Evolutionary conservation across 2,329 filamentous ascomycete genomes (phyloP).

Genomic region (Penicillium crustosum): DNA sequence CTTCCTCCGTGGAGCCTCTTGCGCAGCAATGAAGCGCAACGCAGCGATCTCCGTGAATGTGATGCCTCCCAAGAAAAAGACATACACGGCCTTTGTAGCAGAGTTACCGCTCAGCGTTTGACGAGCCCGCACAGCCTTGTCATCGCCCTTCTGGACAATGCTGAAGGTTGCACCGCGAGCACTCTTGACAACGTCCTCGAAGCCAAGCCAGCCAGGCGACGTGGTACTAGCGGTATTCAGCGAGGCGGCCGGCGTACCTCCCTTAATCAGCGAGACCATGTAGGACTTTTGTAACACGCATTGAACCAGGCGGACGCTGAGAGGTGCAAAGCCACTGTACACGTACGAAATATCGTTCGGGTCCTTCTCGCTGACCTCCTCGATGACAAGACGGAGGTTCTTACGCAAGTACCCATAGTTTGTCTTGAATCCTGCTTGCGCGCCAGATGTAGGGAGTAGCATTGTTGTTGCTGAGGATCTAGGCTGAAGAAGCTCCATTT

Average conservation of each 20-base stretch:
- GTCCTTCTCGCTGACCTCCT: slow-evolving; percentile 93
- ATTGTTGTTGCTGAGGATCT: slow-evolving; percentile 74
- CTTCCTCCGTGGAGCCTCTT: slow-evolving; percentile 76
- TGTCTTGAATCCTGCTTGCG: slow-evolving; percentile 68
- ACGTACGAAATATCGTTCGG: slow-evolving; percentile 97
- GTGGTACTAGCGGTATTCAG: slow-evolving; percentile 55
- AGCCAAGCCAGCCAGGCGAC: slow-evolving; percentile 84
- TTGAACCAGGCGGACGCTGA: slow-evolving; percentile 88
- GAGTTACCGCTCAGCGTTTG: slow-evolving; percentile 74
- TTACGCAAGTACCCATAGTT: slow-evolving; percentile 90
- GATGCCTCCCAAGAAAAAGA: slow-evolving; percentile 97
- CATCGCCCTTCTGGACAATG: slow-evolving; percentile 85
- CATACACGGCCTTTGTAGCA: slow-evolving; percentile 80
- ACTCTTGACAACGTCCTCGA: slow-evolving; percentile 88
- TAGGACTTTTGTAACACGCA: slow-evolving; percentile 90
- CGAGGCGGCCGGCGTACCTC: slow-evolving; percentile 54
- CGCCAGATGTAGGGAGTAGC: slow-evolving; percentile 72
- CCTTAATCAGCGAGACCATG: slow-evolving; percentile 68
- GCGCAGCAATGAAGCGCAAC: slow-evolving; percentile 80
- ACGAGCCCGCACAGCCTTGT: slow-evolving; percentile 85
- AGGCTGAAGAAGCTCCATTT: slow-evolving; percentile 79
- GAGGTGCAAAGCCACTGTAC: slow-evolving; percentile 92
- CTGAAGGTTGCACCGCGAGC: slow-evolving; percentile 88
- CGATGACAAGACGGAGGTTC: slow-evolving; percentile 82
- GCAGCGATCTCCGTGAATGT: slow-evolving; percentile 96